Percentiles rank a stretch among this genome's conserved stretches.
Conservation (phyloP, 768 basidiomycete species). For the Pleurotus giganteus region DNA sequence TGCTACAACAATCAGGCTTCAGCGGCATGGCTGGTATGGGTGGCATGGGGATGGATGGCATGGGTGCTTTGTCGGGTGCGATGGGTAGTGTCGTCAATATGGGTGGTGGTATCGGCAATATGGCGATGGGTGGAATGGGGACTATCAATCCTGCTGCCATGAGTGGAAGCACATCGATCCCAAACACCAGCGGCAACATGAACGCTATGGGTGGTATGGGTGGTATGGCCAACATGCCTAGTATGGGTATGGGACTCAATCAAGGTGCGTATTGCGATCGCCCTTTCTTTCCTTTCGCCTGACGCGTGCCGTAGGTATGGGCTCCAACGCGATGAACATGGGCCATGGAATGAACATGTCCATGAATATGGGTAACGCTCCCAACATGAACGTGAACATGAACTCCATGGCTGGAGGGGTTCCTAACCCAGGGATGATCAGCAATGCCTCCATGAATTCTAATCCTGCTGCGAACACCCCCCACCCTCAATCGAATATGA, state of each 20-base stretch:
- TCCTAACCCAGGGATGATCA: neutral
- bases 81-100: slow-evolving; percentile 1
- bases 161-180: neutral
- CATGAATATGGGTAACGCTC: slow-evolving; percentile 1
- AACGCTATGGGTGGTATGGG: neutral
- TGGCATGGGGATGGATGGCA: slow-evolving; percentile 11
- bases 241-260: slow-evolving; percentile 3
- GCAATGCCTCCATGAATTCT: neutral
- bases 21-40: neutral
- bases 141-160: neutral
- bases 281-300: neutral
- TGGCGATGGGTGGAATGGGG: neutral
- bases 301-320: neutral
- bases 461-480: neutral
- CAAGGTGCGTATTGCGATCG: neutral
- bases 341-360: slow-evolving; percentile 4
- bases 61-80: slow-evolving; percentile 11
- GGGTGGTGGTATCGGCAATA: slow-evolving; percentile 1
- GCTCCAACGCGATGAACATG: neutral
- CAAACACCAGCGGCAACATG: neutral
- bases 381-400: neutral
- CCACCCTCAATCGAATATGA: neutral
- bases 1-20: neutral
- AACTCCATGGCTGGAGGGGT: neutral
- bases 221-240: neutral